Base-by-base conservation (phyloP, 169 alveolate species). In the Babesia bovis region DNA sequence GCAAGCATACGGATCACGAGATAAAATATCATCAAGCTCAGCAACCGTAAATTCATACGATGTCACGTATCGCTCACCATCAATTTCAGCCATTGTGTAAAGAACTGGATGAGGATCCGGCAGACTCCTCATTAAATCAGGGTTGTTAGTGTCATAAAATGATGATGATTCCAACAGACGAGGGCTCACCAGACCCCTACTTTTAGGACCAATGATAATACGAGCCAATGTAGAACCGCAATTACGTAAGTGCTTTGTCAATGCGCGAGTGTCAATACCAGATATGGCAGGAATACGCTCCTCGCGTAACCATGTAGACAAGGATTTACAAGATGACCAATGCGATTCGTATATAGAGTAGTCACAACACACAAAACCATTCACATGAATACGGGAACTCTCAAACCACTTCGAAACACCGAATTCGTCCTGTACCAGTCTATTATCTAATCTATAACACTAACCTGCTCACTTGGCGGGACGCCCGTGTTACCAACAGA, bases 401-500 rank as follows among this genome's bases (percentile, higher is more conserved):
- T 93, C 95, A 61, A 90, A 90, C 72, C 68, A 68, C 59, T 41
- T 58, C 49, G 79, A 85, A 56, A 86, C 70, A 0, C 95, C 95
- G 30, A 83, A 85, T 26, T 72, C 84, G 68, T 91, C 90, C 89
- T 82, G 57, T 23, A 19, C 23, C 7, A 38, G 65, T 9, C 4
- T 1, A 23, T 41, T 28, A 6, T 0, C 30, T 17, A 36, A 21
- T 44, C 66, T 6, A 19, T 3, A 36, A 0, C 4, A 72, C 66
- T 57, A 15, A 85, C 91, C 84, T 69, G n/a, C 51, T 88, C 94
- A 12, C 63, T 75, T 6, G 89, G 23, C 19, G 95, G 94, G 12
- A 93, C 94, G 5, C 97, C 97, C 51, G 90, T 89, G 81, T 93
- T 93, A 26, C 97, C 97, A 25, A 93, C 73, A 19, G 90, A 67